These are phyloP conservation scores for Ophiostoma himal-ulmi DNA, from an alignment of 2,329 filamentous ascomycete species.

Conservation along the genomic window DNA sequence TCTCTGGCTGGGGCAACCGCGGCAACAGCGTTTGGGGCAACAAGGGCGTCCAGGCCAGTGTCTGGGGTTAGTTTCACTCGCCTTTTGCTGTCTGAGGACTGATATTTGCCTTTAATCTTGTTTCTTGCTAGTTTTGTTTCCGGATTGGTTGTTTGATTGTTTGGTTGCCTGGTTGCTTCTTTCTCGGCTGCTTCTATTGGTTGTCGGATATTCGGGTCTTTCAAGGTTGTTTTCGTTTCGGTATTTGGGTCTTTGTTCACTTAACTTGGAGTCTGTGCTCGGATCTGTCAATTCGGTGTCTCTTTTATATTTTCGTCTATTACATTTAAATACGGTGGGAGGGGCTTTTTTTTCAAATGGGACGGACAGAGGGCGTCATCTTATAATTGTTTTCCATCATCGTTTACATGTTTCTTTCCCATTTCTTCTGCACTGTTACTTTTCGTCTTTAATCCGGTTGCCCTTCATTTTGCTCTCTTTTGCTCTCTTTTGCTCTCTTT, in stretches of 20 bases:
- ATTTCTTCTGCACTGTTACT: not conserved
- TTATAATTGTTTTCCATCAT: not conserved
- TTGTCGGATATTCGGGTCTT: not conserved
- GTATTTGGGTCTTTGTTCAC: slow-evolving; percentile 7
- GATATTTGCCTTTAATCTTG: not conserved
- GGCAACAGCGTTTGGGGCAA: slow-evolving; percentile 74
- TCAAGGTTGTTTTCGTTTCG: not conserved
- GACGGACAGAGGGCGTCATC: slow-evolving; percentile 5
- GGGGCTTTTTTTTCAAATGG: not conserved
- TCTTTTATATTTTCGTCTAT: not conserved
- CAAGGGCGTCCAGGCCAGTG: slow-evolving; percentile 82
- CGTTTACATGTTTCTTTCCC: not conserved
- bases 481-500: not conserved
- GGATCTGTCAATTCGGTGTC: slow-evolving; percentile 11
- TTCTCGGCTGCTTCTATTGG: not conserved
- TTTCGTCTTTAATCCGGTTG: not conserved
- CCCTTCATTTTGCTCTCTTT: not conserved
- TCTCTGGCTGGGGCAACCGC: slow-evolving; percentile 68
- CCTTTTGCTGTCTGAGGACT: not conserved
- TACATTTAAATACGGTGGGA: not conserved
- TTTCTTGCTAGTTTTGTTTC: not conserved
- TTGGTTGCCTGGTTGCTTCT: not conserved
- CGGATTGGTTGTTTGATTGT: not conserved
- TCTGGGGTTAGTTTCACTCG: slow-evolving; percentile 67
- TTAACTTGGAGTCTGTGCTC: slow-evolving; percentile 8